These are phyloP conservation scores for Colletotrichum falcatum DNA, from an alignment of 2,329 filamentous ascomycete species.

Conservation along the genomic window DNA sequence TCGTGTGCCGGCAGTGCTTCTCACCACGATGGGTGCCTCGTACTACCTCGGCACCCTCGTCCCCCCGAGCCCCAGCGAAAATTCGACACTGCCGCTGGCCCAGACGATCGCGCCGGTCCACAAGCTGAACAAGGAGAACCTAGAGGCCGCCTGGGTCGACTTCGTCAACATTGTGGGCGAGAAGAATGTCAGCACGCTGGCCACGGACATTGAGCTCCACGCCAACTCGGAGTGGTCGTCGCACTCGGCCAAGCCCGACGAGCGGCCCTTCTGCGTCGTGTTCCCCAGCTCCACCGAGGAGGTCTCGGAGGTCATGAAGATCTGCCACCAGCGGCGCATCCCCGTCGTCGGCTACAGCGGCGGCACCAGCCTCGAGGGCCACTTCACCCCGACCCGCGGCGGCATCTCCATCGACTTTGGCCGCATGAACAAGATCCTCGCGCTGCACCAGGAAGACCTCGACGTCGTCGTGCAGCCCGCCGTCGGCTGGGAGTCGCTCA, in stretches of 20 bases:
- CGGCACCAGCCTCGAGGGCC: constrained; percentile 89
- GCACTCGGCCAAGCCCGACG: constrained; percentile 61
- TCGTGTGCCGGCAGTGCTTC: constrained; percentile 56
- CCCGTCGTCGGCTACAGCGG: constrained; percentile 90
- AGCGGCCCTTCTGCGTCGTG: constrained; percentile 76
- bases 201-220: constrained; percentile 67
- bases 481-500: constrained; percentile 87
- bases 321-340: constrained; percentile 84
- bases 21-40: constrained; percentile 62
- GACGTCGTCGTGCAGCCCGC: constrained; percentile 84
- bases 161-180: constrained; percentile 73
- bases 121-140: constrained; percentile 70
- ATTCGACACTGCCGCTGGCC: constrained; percentile 70
- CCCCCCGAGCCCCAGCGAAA: constrained; percentile 61
- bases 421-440: constrained; percentile 84
- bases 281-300: constrained; percentile 84
- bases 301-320: constrained; percentile 87
- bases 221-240: constrained; percentile 73
- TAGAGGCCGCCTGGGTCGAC: constrained; percentile 78
- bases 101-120: constrained; percentile 64
- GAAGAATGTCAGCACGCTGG: constrained; percentile 72
- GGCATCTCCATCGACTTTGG: constrained; percentile 89
- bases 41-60: constrained; percentile 71
- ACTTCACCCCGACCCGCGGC: constrained; percentile 84
- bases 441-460: constrained; percentile 81